A percentile compares a stretch with the other conserved stretches of the same genome.
phyloP scores from a whole-genome alignment of 371 early-diverging fungal genomes.

The Spraguea lophii region DNA sequence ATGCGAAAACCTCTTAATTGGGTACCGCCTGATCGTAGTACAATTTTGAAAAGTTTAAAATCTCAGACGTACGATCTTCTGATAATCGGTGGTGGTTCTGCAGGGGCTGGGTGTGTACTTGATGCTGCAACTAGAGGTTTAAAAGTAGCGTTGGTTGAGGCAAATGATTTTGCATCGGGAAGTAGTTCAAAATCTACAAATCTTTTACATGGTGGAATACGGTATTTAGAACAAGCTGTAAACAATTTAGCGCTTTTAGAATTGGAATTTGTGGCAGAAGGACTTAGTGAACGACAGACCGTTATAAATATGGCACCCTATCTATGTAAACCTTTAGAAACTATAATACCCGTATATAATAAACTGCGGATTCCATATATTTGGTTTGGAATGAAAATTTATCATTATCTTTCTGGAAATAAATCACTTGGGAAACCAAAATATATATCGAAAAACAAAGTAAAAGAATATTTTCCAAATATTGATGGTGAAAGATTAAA shows the following conservation, averaged over 20 bases:
- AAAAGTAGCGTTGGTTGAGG: constrained; percentile 78
- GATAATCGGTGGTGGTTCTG: constrained; percentile 89
- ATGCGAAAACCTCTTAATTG: constrained; percentile 21
- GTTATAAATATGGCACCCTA: constrained; percentile 84
- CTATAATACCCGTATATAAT: constrained; percentile 76
- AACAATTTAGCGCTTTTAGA: constrained; percentile 77
- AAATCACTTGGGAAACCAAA: constrained; percentile 67
- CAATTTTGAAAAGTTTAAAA: constrained; percentile 12
- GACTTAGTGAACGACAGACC: constrained; percentile 73
- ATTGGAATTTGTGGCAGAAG: constrained; percentile 79
- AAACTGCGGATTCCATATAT: constrained; percentile 87
- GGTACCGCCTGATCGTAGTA: constrained; percentile 19
- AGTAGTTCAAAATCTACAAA: constrained; percentile 88
- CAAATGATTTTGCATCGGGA: constrained; percentile 80
- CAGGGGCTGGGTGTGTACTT: constrained; percentile 78
- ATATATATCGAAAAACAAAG: constrained; percentile 59
- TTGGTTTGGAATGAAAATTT: constrained; percentile 77
- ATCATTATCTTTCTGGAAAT: constrained; percentile 72
- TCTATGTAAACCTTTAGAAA: constrained; percentile 69
- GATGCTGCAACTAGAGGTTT: constrained; percentile 88
- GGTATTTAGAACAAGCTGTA: constrained; percentile 92
- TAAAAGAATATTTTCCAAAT: constrained; percentile 77
- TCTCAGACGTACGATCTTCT: constrained; percentile 54
- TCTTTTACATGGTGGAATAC: constrained; percentile 92
- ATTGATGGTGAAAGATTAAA: constrained; percentile 64